phyloP scores from a whole-genome alignment of 768 basidiomycete species.

The Clavaria fumosa region DNA sequence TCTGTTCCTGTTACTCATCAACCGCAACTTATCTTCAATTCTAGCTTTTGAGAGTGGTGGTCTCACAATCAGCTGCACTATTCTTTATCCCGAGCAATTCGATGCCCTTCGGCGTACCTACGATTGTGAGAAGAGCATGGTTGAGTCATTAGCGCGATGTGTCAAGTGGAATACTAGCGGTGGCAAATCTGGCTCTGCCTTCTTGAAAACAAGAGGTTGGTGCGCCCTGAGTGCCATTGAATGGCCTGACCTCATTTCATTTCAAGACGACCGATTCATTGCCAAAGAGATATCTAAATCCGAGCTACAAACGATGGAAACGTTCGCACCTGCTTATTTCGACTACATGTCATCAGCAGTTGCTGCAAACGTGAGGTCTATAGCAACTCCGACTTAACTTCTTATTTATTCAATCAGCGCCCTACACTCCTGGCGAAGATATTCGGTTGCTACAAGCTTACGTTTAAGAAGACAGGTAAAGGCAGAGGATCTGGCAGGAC shows the following conservation, averaged over 20 bases:
- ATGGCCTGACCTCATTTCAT: constrained; percentile 6
- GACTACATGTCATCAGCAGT: constrained; percentile 96
- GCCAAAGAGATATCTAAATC: constrained; percentile 88
- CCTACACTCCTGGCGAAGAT: constrained; percentile 93
- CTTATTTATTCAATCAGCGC: constrained; percentile 40
- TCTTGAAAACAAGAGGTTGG: constrained; percentile 84
- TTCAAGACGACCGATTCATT: constrained; percentile 89
- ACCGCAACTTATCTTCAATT: not conserved
- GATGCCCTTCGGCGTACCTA: constrained; percentile 86
- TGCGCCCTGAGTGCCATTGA: constrained; percentile 8
- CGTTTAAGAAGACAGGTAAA: constrained; percentile 67
- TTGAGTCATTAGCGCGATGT: constrained; percentile 87
- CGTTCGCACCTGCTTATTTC: constrained; percentile 95
- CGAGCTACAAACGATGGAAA: constrained; percentile 90
- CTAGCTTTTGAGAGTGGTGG: constrained; percentile 84
- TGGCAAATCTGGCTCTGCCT: constrained; percentile 93
- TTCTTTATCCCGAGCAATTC: constrained; percentile 94
- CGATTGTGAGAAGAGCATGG: constrained; percentile 86
- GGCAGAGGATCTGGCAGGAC: constrained; percentile 49
- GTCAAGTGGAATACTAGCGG: constrained; percentile 93
- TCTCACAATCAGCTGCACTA: constrained; percentile 81
- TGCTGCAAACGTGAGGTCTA: constrained; percentile 50
- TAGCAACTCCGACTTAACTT: too few relatives aligned
- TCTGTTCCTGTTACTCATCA: constrained; percentile 8
- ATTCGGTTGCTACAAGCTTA: constrained; percentile 91